Percentiles rank a stretch among this genome's conserved stretches.
These are phyloP conservation scores for Paramecium pentaurelia DNA, from an alignment of 73 alveolate species.

Conservation along the genomic window DNA sequence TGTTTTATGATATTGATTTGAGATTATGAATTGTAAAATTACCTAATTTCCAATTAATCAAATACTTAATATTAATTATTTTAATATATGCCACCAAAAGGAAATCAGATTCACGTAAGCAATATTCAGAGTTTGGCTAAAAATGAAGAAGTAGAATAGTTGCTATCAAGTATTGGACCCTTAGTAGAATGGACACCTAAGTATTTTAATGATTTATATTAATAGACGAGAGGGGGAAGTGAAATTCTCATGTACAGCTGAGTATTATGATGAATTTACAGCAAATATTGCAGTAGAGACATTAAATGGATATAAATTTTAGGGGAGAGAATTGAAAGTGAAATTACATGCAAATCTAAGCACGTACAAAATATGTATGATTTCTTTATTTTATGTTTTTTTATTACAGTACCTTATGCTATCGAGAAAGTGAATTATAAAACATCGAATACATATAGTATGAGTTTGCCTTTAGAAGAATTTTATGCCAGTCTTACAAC, in stretches of 20 bases:
- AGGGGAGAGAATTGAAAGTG: conserved; percentile 16
- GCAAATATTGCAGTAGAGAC: neutral
- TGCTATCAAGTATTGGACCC: neutral
- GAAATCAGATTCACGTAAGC: conserved; percentile 3
- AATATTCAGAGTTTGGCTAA: conserved; percentile 12
- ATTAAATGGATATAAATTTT: conserved; percentile 5
- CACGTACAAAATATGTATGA: conserved; percentile 3
- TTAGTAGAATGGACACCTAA: neutral
- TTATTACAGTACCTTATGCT: conserved; percentile 19
- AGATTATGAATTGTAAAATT: neutral
- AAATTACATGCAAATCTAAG: conserved; percentile 7
- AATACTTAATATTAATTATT: neutral
- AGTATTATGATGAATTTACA: conserved; percentile 37
- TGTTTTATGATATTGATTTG: neutral
- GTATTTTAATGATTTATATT: neutral
- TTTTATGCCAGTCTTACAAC: neutral
- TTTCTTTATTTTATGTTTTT: neutral
- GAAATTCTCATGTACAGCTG: conserved; percentile 18
- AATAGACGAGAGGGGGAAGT: conserved; percentile 6
- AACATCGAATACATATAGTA: conserved; percentile 11
- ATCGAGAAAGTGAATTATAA: conserved; percentile 32
- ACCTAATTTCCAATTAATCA: neutral
- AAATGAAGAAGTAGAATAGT: neutral
- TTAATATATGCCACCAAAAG: neutral
- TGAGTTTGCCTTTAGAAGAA: neutral